These are phyloP conservation scores for Silene uniflora DNA, from an alignment of 148 eudicot species.

Conservation along the genomic window DNA sequence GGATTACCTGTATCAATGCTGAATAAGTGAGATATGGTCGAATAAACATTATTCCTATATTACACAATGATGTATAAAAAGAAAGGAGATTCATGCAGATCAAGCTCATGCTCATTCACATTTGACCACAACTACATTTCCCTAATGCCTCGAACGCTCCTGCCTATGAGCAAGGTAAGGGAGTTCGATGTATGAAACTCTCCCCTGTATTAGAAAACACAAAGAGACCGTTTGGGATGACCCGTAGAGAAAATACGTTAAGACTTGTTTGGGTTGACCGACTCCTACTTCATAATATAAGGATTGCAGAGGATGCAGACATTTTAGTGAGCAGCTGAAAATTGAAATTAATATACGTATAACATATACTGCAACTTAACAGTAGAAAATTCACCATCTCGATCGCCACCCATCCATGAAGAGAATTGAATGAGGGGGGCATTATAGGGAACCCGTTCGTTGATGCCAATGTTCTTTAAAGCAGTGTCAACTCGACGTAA, in stretches of 20 bases:
- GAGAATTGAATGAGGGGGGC: conserved; percentile 98
- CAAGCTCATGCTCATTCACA: too few relatives aligned
- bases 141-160: too few relatives aligned
- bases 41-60: too few relatives aligned
- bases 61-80: not conserved
- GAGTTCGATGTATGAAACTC: too few relatives aligned
- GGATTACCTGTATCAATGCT: conserved; percentile 70
- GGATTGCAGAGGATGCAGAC: too few relatives aligned
- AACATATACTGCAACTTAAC: not conserved
- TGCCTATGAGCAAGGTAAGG: too few relatives aligned
- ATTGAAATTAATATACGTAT: not conserved
- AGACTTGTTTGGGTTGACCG: too few relatives aligned
- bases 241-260: too few relatives aligned
- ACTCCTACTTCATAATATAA: too few relatives aligned
- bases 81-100: not conserved
- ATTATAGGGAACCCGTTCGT: conserved; percentile 93
- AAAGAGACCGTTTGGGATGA: too few relatives aligned
- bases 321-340: not conserved
- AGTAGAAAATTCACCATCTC: conserved; percentile 61
- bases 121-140: too few relatives aligned
- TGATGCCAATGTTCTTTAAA: conserved; percentile 88
- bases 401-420: conserved; percentile 99
- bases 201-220: too few relatives aligned
- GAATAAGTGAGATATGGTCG: not conserved
- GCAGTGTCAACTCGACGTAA: conserved; percentile 95